Evolutionary conservation across 352 stramenopile genomes (phyloP), one percentile per base, ranked within the genome.

Genomic region (Phytophthora multivora): DNA sequence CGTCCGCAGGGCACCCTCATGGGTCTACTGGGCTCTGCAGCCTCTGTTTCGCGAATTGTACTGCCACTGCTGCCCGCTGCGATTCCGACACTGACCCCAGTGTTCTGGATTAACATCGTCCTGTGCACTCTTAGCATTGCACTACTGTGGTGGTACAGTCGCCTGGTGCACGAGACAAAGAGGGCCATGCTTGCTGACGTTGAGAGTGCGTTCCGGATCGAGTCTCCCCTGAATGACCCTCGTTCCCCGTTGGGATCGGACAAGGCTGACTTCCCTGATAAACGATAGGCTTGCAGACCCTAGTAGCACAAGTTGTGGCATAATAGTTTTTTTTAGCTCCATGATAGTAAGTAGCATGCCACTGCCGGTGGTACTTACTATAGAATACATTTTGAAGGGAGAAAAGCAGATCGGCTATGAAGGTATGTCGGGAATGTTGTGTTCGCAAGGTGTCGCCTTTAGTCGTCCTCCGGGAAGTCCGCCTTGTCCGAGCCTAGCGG

Each of bases 51-150:
- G 36, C 80, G 83, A 15, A 91, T 91, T 60, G 69, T 91, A 39
- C 51, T 91, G 13, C 83, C 83, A 19, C 61, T 91, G 18, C 18
- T 91, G 15, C 81, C 82, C 2, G 80, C 80, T 3, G 80, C 80
- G 11, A 76, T 87, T 47, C 66, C 76, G 21, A 77, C 77, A 33
- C 61, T 91, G 35, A 85, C 78, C 15, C 79, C 83, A 4, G 78
- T 91, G n/a, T 91, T 91, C 46, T 87, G 69, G 76, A 79, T 92
- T 65, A 86, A 88, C 68, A 81, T 90, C 18, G 26, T 63, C 41
- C 53, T 92, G 1, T 88, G 76, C 33, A 63, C 45, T 4, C 41
- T 86, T 9, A 89, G 83, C 26, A 86, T 89, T 36, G 72, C 21
- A 5, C 59, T 73, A 41, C 66, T 90, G 19, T 72, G 56, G 64